A percentile compares a stretch with the other conserved stretches of the same genome.
phyloP scores from a whole-genome alignment of 768 basidiomycete genomes.

The Lepiota subincarnata region DNA sequence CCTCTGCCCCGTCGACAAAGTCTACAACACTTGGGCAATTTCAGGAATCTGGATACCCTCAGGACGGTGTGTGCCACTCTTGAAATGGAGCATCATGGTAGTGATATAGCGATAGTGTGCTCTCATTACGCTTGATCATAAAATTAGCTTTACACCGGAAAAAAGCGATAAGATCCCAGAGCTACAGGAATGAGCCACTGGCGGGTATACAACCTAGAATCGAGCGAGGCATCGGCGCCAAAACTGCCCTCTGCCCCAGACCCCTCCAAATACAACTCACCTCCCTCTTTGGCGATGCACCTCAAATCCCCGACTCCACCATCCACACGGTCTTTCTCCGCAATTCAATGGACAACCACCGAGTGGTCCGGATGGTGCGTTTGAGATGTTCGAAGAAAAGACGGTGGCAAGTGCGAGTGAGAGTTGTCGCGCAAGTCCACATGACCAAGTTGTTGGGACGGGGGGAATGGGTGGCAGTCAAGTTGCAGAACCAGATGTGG shows the following conservation, averaged over 20 bases:
- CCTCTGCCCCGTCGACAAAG: too few species aligned
- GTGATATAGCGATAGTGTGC: too few species aligned
- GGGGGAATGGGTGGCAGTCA: conserved; percentile 82
- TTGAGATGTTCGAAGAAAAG: conserved; percentile 66
- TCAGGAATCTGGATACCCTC: too few species aligned
- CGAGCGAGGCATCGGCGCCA: conserved; percentile 83
- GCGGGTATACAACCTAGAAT: conserved; percentile 59
- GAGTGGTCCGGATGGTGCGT: conserved; percentile 63
- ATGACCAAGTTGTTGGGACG: conserved; percentile 53
- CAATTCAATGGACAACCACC: conserved; percentile 67
- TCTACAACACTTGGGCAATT: too few species aligned
- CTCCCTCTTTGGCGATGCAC: conserved; percentile 84
- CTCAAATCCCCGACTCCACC: conserved; percentile 71
- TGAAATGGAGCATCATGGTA: too few species aligned
- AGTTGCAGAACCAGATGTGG: conserved; percentile 88
- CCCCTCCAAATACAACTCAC: conserved; percentile 84
- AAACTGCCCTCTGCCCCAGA: conserved; percentile 82
- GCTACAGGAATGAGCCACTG: conserved; percentile 83
- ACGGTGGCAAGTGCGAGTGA: conserved; percentile 85
- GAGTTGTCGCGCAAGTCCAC: conserved; percentile 95
- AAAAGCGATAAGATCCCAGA: conserved; percentile 71
- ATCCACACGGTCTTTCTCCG: too few species aligned
- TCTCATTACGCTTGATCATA: too few species aligned
- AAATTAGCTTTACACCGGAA: conserved; percentile 64
- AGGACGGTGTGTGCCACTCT: too few species aligned